Conservation (phyloP, 768 basidiomycete species). For the Royoungia palumana region DNA sequence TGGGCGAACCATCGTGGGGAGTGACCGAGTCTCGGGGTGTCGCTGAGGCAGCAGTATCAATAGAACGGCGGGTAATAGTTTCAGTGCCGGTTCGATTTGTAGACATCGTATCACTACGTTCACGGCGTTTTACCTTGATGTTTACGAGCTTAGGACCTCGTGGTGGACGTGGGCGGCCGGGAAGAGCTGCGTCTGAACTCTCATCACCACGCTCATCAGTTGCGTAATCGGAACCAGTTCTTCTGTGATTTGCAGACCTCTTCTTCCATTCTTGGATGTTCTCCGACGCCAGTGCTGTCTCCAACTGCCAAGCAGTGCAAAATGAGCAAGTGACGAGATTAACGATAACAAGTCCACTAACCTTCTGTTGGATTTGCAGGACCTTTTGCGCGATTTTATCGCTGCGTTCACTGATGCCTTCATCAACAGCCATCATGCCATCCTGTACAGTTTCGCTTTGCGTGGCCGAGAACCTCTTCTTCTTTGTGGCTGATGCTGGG, state of each 20-base stretch:
- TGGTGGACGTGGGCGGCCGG: constrained; percentile 42
- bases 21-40: constrained; percentile 29
- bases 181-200: constrained; percentile 43
- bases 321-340: constrained; percentile 4
- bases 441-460: constrained; percentile 64
- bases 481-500: constrained; percentile 43
- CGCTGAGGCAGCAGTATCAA: constrained; percentile 22
- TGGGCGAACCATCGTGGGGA: constrained; percentile 24
- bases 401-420: constrained; percentile 78
- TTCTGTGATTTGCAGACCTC: constrained; percentile 24
- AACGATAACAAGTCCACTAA: constrained; percentile 32
- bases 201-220: constrained; percentile 57
- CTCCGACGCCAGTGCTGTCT: constrained; percentile 67
- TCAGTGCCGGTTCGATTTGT: constrained; percentile 50
- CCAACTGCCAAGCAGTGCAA: constrained; percentile 50
- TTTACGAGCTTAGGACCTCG: constrained; percentile 33
- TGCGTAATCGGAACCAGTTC: constrained; percentile 24
- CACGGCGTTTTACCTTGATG: constrained; percentile 40
- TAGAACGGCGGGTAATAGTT: constrained; percentile 24
- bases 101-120: constrained; percentile 61
- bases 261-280: constrained; percentile 35
- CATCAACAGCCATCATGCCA: constrained; percentile 83
- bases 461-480: constrained; percentile 79
- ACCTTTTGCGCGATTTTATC: constrained; percentile 89
- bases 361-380: constrained; percentile 87